Evolutionary conservation across 495 filamentous ascomycete genomes (phyloP).

Genomic region (Xylaria nigripes): DNA sequence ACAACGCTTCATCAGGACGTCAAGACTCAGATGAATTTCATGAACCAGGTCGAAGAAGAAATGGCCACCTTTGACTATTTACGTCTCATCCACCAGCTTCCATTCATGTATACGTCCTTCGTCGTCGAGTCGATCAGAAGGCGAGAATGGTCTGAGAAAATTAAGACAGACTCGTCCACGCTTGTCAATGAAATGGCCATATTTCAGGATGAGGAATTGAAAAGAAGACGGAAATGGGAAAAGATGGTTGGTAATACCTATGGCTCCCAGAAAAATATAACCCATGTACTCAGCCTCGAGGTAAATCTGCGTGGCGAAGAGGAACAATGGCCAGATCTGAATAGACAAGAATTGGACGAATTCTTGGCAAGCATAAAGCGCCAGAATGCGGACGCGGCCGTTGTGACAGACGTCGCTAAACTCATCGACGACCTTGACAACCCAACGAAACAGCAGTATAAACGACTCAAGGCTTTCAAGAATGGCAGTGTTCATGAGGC

Average conservation of each 20-base stretch:
- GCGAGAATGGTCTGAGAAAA: conserved; percentile 84
- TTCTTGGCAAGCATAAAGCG: conserved; percentile 53
- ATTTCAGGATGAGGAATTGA: conserved; percentile 83
- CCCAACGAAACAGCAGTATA: conserved; percentile 66
- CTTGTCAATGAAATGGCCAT: conserved; percentile 85
- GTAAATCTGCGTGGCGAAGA: conserved; percentile 78
- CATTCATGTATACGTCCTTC: conserved; percentile 80
- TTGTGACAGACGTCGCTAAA: conserved; percentile 47
- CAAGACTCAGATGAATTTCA: conserved; percentile 57
- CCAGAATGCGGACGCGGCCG: conserved; percentile 38
- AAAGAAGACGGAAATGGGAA: conserved; percentile 82
- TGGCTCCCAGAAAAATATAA: conserved; percentile 36
- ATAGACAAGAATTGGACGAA: conserved; percentile 56
- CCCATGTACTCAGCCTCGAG: conserved; percentile 63
- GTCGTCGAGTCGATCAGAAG: conserved; percentile 77
- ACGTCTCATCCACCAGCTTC: conserved; percentile 66
- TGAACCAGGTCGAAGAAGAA: conserved; percentile 62
- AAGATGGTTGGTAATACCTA: conserved; percentile 62
- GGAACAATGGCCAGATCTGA: conserved; percentile 63
- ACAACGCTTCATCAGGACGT: conserved; percentile 63
- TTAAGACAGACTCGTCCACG: conserved; percentile 72
- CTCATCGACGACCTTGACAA: conserved; percentile 55
- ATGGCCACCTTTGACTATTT: conserved; percentile 68
- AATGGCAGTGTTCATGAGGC: conserved; percentile 90
- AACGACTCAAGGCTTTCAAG: conserved; percentile 85